Evolutionary conservation across 805 yeast genomes (phyloP), one percentile per base, ranked within the genome.

Genomic region (Saturnispora mendoncae): DNA sequence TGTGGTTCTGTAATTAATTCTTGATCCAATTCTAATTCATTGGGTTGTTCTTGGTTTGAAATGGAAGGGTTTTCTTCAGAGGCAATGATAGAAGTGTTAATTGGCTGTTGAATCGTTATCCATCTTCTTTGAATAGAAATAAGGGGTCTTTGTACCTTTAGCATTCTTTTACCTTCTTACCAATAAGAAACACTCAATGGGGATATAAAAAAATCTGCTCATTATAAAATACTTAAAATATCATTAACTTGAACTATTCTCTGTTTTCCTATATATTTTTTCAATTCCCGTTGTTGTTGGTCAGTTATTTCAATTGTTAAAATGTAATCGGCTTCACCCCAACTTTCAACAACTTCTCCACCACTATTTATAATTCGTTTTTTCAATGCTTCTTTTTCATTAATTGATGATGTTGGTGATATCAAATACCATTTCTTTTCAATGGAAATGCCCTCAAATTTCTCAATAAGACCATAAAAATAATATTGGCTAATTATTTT

Each of bases 101-200:
- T 33, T 10, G 45, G 55, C 28, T 38, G 50, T 25, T 51, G 52
- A 12, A 51, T 51, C 3, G 49, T 49, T 14, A 47, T 54, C 29
- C 27, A 51, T 28, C 48, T 35, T n/a, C 28, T 40, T 6, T 28
- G 35, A 14, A 28, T 10, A 9, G 14, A 14, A 14, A 14, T 17
- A 29, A 9, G 15, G 6, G 14, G 4, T 17, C 14, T 29, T 6
- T 4, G 19, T 9, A 4, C 6, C 14, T 29, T 29, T 29, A 29
- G 6, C 33, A 29, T 29, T 29, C 4, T 6, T 7, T n/a, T 17
- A 14, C 6, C 12, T 15, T 9, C 26, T 23, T 23, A 23, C 26
- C 26, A 23, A 23, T 23, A 23, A 23, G 26, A 23, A 23, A 7
- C 26, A 6, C 5, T 7, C 9, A 27, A 13, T 13, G 5, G 29